These are phyloP conservation scores for Cephaloascus fragrans DNA, from an alignment of 805 yeast species.

Conservation along the genomic window DNA sequence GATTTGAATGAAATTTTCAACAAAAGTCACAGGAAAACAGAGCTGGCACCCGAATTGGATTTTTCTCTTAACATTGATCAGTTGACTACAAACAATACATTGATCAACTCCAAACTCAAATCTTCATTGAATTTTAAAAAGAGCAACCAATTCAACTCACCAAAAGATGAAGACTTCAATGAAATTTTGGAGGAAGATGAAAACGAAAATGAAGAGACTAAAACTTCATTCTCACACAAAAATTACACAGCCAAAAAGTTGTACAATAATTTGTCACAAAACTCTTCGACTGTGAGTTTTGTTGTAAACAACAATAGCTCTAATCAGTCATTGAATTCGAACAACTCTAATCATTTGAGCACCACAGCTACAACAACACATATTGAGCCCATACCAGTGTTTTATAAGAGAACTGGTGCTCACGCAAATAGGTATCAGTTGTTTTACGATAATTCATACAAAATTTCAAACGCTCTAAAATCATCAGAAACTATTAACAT, in stretches of 20 bases:
- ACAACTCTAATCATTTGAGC: not conserved
- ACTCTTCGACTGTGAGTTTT: not conserved
- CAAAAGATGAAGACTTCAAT: conserved; percentile 2
- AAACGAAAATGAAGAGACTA: conserved; percentile 5
- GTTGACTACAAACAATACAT: too few relatives aligned
- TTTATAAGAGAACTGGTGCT: conserved; percentile 11
- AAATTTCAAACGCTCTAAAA: conserved; percentile 34
- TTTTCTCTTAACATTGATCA: not conserved
- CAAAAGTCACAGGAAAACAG: conserved; percentile 40
- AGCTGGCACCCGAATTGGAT: conserved; percentile 45
- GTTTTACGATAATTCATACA: conserved; percentile 33
- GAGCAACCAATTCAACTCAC: not conserved
- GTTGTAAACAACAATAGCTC: not conserved
- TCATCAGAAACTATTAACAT: conserved; percentile 21
- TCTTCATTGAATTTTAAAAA: not conserved
- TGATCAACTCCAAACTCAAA: not conserved
- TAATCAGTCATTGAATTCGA: conserved; percentile 2
- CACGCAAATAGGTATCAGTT: conserved; percentile 37
- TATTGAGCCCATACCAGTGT: not conserved
- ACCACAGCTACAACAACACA: not conserved
- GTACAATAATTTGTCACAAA: not conserved
- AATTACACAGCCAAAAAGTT: not conserved
- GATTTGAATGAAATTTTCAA: conserved; percentile 46
- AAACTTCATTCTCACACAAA: not conserved
- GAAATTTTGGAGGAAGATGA: conserved; percentile 3